Conservation (phyloP, 805 yeast species). For the Candida krabiensis region DNA sequence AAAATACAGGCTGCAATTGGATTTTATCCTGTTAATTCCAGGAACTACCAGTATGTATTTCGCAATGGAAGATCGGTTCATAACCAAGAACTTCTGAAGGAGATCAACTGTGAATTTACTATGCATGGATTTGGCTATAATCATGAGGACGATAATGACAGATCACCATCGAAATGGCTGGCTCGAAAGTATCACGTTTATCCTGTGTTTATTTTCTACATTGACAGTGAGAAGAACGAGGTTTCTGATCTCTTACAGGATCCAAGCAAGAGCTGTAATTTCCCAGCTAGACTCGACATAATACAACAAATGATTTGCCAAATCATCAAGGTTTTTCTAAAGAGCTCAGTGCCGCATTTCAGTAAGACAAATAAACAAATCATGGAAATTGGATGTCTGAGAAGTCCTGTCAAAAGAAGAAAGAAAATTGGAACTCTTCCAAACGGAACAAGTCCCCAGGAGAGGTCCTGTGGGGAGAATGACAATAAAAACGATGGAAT, state of each 20-base stretch:
- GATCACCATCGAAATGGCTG: too few relatives aligned
- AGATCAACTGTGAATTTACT: constrained; percentile 18
- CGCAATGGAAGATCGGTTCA: constrained; percentile 40
- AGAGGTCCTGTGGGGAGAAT: too few relatives aligned
- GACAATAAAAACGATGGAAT: too few relatives aligned
- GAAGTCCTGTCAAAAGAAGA: neutral
- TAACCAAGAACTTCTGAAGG: constrained; percentile 19
- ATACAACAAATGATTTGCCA: constrained; percentile 34
- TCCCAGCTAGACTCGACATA: constrained; percentile 26
- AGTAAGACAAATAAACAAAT: neutral
- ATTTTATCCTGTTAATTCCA: constrained; percentile 32
- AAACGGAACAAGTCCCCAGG: too few relatives aligned
- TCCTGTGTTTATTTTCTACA: constrained; percentile 33
- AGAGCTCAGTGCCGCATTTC: neutral
- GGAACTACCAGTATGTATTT: constrained; percentile 43
- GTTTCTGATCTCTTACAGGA: constrained; percentile 41
- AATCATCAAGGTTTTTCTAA: constrained; percentile 29
- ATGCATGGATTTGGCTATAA: too few relatives aligned
- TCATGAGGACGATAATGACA: too few relatives aligned
- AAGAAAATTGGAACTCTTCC: too few relatives aligned
- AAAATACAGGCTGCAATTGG: constrained; percentile 42
- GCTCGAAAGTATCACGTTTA: too few relatives aligned
- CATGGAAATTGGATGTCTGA: neutral
- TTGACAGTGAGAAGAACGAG: constrained; percentile 16
- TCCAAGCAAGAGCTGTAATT: constrained; percentile 35